Conservation (phyloP, 179 eudicot genomes). For the Sideroxylon spinosum region DNA sequence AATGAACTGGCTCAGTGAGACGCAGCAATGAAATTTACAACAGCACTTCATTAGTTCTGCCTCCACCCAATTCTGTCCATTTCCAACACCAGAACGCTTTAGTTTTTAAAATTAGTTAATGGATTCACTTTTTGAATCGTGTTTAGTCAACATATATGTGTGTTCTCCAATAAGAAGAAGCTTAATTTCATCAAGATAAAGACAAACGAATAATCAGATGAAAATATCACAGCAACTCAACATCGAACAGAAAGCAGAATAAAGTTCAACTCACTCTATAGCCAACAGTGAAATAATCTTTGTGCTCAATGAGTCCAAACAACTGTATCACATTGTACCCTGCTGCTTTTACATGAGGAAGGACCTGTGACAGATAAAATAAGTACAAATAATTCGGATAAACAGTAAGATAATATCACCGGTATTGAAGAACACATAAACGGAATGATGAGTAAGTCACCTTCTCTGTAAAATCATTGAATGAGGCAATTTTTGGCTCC, state of each 20-base stretch:
- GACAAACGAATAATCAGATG: not conserved
- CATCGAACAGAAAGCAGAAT: not conserved
- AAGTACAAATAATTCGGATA: not conserved
- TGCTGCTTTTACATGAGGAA: constrained; percentile 72
- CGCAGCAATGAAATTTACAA: constrained; percentile 4
- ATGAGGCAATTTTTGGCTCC: constrained; percentile 74
- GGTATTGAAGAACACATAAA: constrained; percentile 9
- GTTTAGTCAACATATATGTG: not conserved
- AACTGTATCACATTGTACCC: constrained; percentile 94
- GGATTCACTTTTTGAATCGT: not conserved
- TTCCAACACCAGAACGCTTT: not conserved
- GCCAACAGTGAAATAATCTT: constrained; percentile 93
- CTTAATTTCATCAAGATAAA: constrained; percentile 4
- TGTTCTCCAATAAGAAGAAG: not conserved
- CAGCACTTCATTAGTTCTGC: not conserved
- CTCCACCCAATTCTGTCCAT: not conserved
- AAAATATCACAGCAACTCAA: constrained; percentile 7
- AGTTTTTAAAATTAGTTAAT: not conserved
- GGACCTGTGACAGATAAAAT: constrained; percentile 47
- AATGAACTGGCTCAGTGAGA: not conserved
- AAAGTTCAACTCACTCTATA: constrained; percentile 65
- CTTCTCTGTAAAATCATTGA: constrained; percentile 72
- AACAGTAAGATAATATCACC: not conserved
- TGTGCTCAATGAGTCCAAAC: constrained; percentile 94
- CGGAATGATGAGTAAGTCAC: constrained; percentile 30